Percentiles rank a stretch among this genome's conserved stretches.
Evolutionary conservation across 1,139 yeast genomes (phyloP).

Genomic region (Suzukiozyma palmioleophila): DNA sequence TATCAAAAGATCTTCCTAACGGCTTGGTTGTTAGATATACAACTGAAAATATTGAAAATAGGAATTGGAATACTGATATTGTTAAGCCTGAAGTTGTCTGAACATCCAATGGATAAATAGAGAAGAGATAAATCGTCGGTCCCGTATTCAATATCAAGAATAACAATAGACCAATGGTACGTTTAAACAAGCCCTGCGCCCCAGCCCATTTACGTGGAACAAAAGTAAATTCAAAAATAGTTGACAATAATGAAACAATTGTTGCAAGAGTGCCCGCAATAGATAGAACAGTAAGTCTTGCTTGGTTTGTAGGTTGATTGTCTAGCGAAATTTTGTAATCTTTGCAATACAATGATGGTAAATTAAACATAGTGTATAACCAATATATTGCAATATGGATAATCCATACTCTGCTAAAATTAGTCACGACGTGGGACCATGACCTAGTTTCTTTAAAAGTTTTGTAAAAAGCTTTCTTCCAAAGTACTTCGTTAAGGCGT

Average conservation of each 20-base stretch:
- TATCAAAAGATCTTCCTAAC: slow-evolving; percentile 36
- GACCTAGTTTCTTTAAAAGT: slow-evolving; percentile 55
- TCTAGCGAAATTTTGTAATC: slow-evolving; percentile 40
- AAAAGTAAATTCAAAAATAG: slow-evolving; percentile 40
- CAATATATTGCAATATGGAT: slow-evolving; percentile 57
- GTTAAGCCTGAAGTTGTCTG: slow-evolving; percentile 27
- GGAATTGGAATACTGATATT: slow-evolving; percentile 41
- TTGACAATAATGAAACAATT: slow-evolving; percentile 38
- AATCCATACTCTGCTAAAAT: slow-evolving; percentile 61
- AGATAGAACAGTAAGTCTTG: slow-evolving; percentile 44
- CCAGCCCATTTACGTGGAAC: slow-evolving; percentile 58
- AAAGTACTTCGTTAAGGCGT: slow-evolving; percentile 37
- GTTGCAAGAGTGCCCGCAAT: slow-evolving; percentile 49
- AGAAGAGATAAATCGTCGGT: slow-evolving; percentile 42
- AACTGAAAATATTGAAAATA: slow-evolving; percentile 37
- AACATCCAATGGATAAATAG: slow-evolving; percentile 19
- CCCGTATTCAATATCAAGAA: slow-evolving; percentile 25
- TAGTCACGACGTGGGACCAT: slow-evolving; percentile 55
- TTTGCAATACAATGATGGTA: slow-evolving; percentile 52
- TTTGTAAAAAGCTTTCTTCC: slow-evolving; percentile 51
- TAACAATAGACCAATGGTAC: slow-evolving; percentile 27
- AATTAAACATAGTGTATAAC: slow-evolving; percentile 53
- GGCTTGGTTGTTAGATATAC: slow-evolving; percentile 46
- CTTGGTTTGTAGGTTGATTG: slow-evolving; percentile 46
- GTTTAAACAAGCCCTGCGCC: slow-evolving; percentile 37